Evolutionary conservation across 257 asterid species (phyloP), one percentile per base, ranked within the genome.

Genomic region (Scutellaria barbata): DNA sequence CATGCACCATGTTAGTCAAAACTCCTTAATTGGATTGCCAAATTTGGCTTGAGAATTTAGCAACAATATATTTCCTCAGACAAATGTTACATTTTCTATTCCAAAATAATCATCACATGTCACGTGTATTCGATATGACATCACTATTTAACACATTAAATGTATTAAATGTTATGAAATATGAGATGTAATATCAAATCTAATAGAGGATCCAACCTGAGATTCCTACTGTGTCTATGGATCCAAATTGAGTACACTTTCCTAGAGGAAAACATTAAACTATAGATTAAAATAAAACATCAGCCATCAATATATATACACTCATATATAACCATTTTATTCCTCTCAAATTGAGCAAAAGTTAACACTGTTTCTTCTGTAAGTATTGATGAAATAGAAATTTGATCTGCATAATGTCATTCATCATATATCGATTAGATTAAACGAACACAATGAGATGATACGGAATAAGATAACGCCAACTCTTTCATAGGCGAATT

Each of bases 391-490:
- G 51, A 8, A 47, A 71, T 45, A 9, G 57, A 6, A 12, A 37
- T 25, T 4, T 10, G 40, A 45, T 66, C 39, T 3, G 53, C 58
- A 52, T 4, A 54, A 30, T 33, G 14, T 42, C 37, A 54, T 51
- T 43, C 22, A 1, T 45, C 6, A 37, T 6, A 17, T 56, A 46
- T 65, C 60, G 22, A 74, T 64, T 25, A 16, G 67, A 74, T 65
- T 64, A 64, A 33, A 61, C 11, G 16, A 65, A 65, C 35, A 48
- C 4, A 59, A 10, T 47, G 65, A 65, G 18, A 20, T 18, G 63
- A 62, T 46, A 62, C 7, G 20, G 63, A 74, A 20, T 74, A 43
- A 74, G 52, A 45, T 13, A 56, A 48, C 1, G 41, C 67, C 68
- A 45, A 18, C 46, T 55, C 5, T 45, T 66, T 45, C 22, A 56